Evolutionary conservation across 1,284 basidiomycete genomes (phyloP).

Genomic region (Athelia sp.): DNA sequence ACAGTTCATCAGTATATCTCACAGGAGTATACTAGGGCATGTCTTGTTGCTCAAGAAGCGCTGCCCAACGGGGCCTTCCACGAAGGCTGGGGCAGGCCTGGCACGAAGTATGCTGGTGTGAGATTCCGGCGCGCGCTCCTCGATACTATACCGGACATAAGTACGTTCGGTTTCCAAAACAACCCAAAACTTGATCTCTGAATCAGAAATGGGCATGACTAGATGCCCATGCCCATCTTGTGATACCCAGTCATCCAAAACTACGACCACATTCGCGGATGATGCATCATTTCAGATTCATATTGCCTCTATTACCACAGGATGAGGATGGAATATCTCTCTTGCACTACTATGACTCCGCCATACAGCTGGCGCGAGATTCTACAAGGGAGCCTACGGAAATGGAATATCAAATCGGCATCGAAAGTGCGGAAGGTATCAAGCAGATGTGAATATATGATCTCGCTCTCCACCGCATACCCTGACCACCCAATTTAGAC

Average conservation of each 20-base stretch:
- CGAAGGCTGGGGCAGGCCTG: conserved; percentile 81
- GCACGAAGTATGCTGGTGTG: conserved; percentile 52
- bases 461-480: conserved; percentile 2
- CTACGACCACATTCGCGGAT: conserved; percentile 64
- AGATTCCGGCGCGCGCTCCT: conserved; percentile 61
- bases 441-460: conserved; percentile 39
- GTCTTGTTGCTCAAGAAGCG: conserved; percentile 72
- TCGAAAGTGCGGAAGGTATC: conserved; percentile 62
- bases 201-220: conserved; percentile 5
- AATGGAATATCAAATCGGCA: conserved; percentile 62
- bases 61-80: conserved; percentile 68
- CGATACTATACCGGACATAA: conserved; percentile 61
- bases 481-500: conserved; percentile 25
- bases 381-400: conserved; percentile 61
- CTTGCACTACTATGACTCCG: conserved; percentile 71
- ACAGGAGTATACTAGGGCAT: conserved; percentile 76
- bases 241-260: conserved; percentile 59
- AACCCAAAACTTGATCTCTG: not conserved
- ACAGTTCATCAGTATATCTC: conserved; percentile 68
- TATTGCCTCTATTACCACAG: conserved; percentile 58
- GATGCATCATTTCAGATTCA: conserved; percentile 69
- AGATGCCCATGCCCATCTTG: conserved; percentile 61
- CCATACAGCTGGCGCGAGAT: conserved; percentile 72
- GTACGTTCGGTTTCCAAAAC: conserved; percentile 31
- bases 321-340: conserved; percentile 59